Percentiles rank a stretch among this genome's conserved stretches.
Evolutionary conservation across 176 grass and related monocot genomes (phyloP).

Genomic region (Thalia dealbata): DNA sequence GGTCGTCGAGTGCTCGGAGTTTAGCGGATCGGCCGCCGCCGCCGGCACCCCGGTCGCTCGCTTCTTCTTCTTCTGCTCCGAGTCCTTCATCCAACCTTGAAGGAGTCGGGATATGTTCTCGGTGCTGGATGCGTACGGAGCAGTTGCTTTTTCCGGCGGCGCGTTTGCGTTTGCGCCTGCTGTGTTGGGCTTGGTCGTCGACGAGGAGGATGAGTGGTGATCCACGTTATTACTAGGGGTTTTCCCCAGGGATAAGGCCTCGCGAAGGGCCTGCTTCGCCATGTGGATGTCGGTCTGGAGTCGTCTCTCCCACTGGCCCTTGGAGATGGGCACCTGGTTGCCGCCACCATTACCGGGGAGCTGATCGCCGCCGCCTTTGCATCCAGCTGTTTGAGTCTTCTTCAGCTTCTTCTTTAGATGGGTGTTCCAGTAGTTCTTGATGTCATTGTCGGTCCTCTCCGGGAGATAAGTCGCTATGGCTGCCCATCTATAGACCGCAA

Average conservation of each 20-base stretch:
- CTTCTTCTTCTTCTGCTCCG: background rate
- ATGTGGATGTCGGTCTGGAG: conserved; percentile 5
- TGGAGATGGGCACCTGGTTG: background rate
- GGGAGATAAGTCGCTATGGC: conserved; percentile 10
- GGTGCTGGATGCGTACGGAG: conserved; percentile 1
- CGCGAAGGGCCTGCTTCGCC: conserved; percentile 6
- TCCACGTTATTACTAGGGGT: background rate
- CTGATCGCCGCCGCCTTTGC: no score
- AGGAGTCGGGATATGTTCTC: conserved; percentile 10
- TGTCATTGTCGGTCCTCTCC: conserved; percentile 12
- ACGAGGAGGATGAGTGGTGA: background rate
- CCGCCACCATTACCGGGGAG: background rate
- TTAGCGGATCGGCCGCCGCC: no score
- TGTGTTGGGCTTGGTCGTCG: background rate
- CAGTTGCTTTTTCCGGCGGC: background rate
- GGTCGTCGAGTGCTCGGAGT: background rate
- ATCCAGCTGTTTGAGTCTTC: background rate
- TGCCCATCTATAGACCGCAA: conserved; percentile 7
- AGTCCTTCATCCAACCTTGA: conserved; percentile 2
- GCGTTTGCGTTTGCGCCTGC: no score
- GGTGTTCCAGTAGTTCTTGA: conserved; percentile 16
- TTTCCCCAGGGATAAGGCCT: background rate
- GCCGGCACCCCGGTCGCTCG: no score
- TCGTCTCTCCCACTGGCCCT: conserved; percentile 10
- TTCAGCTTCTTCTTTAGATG: conserved; percentile 15